Evolutionary conservation across 2,329 filamentous ascomycete species (phyloP).

Genomic region (Penicillium hordei): DNA sequence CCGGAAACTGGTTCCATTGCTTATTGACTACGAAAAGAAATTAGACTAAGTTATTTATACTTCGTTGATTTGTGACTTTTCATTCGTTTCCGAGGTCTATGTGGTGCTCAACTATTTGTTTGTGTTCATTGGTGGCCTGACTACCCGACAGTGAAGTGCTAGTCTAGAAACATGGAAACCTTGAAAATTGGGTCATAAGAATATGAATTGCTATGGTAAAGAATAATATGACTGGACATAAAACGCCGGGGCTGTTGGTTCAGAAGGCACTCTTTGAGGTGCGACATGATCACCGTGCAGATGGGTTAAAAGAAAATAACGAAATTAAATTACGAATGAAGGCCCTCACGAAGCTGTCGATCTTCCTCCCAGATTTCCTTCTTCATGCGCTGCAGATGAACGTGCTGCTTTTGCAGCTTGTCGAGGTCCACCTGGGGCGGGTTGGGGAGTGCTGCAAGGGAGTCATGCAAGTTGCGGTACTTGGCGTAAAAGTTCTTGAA

Average conservation of each 20-base stretch:
- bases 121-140: background rate
- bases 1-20: background rate
- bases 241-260: conserved; percentile 6
- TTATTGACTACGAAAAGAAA: background rate
- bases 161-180: conserved; percentile 5
- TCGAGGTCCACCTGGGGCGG: conserved; percentile 53
- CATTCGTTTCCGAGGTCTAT: background rate
- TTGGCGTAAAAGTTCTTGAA: conserved; percentile 61
- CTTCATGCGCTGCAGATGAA: conserved; percentile 57
- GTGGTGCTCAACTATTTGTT: background rate
- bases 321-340: conserved; percentile 14
- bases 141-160: background rate
- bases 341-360: conserved; percentile 34
- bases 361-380: conserved; percentile 54
- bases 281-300: conserved; percentile 4
- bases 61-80: background rate
- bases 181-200: conserved; percentile 3
- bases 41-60: background rate
- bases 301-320: conserved; percentile 2
- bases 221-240: conserved; percentile 3
- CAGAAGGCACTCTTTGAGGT: background rate
- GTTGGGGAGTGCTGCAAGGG: conserved; percentile 40
- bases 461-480: conserved; percentile 58
- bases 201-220: conserved; percentile 9
- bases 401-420: conserved; percentile 55